Base-by-base conservation (phyloP, 2,329 filamentous ascomycete genomes). In the Arthrobotrys iridis region DNA sequence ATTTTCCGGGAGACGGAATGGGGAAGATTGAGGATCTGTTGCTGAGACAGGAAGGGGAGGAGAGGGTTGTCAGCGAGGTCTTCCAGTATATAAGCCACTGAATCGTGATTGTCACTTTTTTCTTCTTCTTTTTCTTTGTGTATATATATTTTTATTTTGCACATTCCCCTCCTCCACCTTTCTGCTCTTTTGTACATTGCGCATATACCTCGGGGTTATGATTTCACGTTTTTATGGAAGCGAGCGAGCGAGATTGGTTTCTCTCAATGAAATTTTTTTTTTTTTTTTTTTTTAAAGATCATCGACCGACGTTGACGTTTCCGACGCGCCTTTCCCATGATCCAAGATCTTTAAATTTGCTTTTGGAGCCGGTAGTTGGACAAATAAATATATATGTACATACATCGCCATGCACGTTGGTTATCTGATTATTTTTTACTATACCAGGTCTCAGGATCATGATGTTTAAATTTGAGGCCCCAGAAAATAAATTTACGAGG, bases 81-180 rank as follows among this genome's bases (percentile, higher is more conserved):
- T 99, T 99, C 82, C 95, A 99, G 85, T 99, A 98, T 83, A 98
- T 99, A 80, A 97, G 93, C 78, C 95, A 98, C 84, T 91, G 41
- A 67, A 28, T 58, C 30, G 58, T 2, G 48, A 15, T 22, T 18
- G 28, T 22, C 20, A 30, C 8, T 20, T 13, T 24, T 20, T 58
- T 20, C 18, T 55, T 35, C 30, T 35, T 43, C 3, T 37, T 43
- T 43, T 33, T 20, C 57, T 66, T 58, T 65, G 10, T 24, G 30
- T 41, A 52, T 43, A 40, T 45, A 26, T 24, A 57, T 57, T 4
- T 20, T 6, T 5, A 5, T 33, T 33, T 10, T 33, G 10, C 28
- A 33, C 10, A 33, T 33, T 33, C 10, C 28, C 28, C 28, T 26
- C 15, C 13, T n/a, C n/a, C n/a, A n/a, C n/a, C 8, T 52, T 10